These are phyloP conservation scores for Suillus bovinus DNA, from an alignment of 768 basidiomycete genomes.

Conservation along the genomic window DNA sequence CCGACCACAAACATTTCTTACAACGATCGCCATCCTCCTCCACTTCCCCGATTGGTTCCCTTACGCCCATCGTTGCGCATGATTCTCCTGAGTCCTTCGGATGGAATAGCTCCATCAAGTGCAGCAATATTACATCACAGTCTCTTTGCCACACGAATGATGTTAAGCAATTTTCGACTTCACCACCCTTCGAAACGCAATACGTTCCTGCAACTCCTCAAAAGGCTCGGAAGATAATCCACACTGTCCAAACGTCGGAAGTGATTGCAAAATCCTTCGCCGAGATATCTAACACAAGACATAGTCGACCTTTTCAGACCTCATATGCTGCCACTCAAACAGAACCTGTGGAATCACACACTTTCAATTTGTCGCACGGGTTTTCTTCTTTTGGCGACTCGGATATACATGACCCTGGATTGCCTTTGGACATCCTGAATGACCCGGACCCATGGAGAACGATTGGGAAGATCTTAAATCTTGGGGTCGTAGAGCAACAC, in stretches of 20 bases:
- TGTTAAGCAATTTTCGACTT: background rate
- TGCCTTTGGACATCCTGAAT: slow-evolving; percentile 28
- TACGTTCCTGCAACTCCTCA: background rate
- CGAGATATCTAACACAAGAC: background rate
- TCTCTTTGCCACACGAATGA: background rate
- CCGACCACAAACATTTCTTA: too few species aligned
- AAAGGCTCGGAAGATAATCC: background rate
- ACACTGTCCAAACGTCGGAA: background rate
- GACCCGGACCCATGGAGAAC: slow-evolving; percentile 34
- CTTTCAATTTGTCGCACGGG: background rate
- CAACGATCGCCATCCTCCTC: background rate
- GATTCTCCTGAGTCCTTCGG: background rate
- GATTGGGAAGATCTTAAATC: slow-evolving; percentile 28
- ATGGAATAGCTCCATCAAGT: background rate
- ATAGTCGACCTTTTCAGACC: background rate
- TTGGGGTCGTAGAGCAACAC: slow-evolving; percentile 5
- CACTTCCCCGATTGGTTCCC: background rate
- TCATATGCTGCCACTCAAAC: background rate
- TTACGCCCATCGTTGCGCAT: background rate
- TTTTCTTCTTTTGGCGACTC: background rate
- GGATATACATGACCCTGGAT: background rate
- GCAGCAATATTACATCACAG: background rate
- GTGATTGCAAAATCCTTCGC: background rate
- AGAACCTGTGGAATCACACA: background rate
- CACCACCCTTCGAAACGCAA: background rate